Evolutionary conservation across 2,329 filamentous ascomycete species (phyloP), one percentile per base, ranked within the genome.

Genomic region (Fusarium poae): DNA sequence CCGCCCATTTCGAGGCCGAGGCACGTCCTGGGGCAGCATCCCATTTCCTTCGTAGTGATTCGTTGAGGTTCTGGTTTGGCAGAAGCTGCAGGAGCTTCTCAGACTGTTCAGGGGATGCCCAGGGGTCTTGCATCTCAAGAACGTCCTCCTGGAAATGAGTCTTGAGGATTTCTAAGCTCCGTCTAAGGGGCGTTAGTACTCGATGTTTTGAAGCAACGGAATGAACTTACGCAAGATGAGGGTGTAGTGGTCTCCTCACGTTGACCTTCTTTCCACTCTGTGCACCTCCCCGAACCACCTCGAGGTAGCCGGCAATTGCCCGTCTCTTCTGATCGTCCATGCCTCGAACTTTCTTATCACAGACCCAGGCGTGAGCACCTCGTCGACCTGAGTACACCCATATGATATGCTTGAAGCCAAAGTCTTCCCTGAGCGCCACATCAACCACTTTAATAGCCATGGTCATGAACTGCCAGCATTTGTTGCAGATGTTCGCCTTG

Each of bases 301-400:
- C 94, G 16, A 99, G 85, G 76, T 98, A 99, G 23, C 92, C 90
- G 0, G 93, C 93, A 65, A 99, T 91, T 0, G 94, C 92, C 71
- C 89, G 89, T 57, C 96, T 88, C 80, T 92, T 94, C 72, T 91
- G 88, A 74, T 99, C 96, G 68, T 97, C 92, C 83, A 99, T 88
- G 34, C 85, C 85, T 59, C 96, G 88, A 1, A 94, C 96, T 59
- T 91, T 90, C 76, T 91, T 92, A 78, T 99, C 96, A 77, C 95
- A 98, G 13, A 99, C 92, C 96, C 96, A 99, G 8, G 96, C 96
- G 89, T 99, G 96, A 30, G 92, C 94, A 82, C 96, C 96, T 86
- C 96, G 89, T 79, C 96, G 91, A 72, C 96, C 96, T 1, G 96
- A 99, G 80, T 99, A 99, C 9, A 99, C 94, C 96, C 96, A 99